These are phyloP conservation scores for Gossypium thurberi DNA, from an alignment of 345 rosid species.

Conservation along the genomic window DNA sequence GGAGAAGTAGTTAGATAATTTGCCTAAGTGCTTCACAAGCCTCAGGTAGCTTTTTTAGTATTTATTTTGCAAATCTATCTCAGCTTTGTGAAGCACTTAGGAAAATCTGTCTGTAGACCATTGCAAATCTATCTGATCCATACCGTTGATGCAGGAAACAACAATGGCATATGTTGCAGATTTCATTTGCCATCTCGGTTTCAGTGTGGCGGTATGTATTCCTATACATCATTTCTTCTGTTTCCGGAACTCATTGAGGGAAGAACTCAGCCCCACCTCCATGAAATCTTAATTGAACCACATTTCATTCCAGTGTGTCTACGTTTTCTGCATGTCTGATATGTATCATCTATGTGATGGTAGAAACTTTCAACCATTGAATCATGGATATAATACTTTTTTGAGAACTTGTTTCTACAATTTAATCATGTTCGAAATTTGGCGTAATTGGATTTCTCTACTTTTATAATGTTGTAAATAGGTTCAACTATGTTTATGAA, in stretches of 20 bases:
- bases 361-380: too few species aligned
- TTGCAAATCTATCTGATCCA: neutral
- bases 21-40: slow-evolving; percentile 28
- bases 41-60: slow-evolving; percentile 9
- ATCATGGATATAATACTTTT: too few species aligned
- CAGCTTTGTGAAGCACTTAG: neutral
- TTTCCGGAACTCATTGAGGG: neutral
- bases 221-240: neutral
- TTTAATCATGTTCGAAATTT: too few species aligned
- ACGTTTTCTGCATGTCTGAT: too few species aligned
- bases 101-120: neutral
- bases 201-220: neutral
- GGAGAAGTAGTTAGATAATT: slow-evolving; percentile 26
- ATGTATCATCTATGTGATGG: too few species aligned
- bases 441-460: too few species aligned
- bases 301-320: neutral
- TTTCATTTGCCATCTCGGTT: neutral
- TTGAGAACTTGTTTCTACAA: too few species aligned
- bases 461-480: too few species aligned
- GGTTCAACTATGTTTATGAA: too few species aligned
- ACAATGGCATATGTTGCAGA: neutral
- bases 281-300: neutral
- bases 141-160: neutral
- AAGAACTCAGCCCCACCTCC: neutral
- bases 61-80: neutral